These are phyloP conservation scores for Xylariaceae sp. DNA, from an alignment of 2,329 filamentous ascomycete species.

Conservation along the genomic window DNA sequence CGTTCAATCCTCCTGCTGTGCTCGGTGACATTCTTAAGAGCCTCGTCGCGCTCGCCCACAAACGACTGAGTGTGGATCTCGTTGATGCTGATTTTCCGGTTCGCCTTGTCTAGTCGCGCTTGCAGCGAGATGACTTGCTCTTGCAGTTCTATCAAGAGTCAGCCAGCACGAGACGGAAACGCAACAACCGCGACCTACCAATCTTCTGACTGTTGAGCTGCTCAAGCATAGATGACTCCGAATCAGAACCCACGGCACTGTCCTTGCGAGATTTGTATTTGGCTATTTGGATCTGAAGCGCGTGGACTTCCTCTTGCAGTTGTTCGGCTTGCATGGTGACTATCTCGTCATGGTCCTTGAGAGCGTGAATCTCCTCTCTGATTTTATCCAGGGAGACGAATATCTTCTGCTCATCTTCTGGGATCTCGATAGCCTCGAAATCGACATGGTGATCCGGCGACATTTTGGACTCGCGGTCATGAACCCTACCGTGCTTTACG, in stretches of 20 bases:
- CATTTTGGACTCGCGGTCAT: conserved; percentile 31
- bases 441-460: conserved; percentile 36
- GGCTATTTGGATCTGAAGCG: conserved; percentile 41
- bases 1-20: conserved; percentile 41
- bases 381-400: conserved; percentile 57
- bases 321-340: conserved; percentile 47
- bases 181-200: conserved; percentile 36
- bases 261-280: conserved; percentile 35
- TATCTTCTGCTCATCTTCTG: conserved; percentile 48
- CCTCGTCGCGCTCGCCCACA: conserved; percentile 56
- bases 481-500: conserved; percentile 45
- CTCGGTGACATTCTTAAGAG: conserved; percentile 53
- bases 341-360: conserved; percentile 49
- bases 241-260: conserved; percentile 35
- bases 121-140: conserved; percentile 53
- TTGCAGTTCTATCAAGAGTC: conserved; percentile 41
- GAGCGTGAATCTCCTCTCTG: conserved; percentile 46
- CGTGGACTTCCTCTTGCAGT: conserved; percentile 43
- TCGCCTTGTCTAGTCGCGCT: conserved; percentile 53
- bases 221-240: conserved; percentile 34
- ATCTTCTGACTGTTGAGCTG: conserved; percentile 45
- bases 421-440: conserved; percentile 42
- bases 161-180: conserved; percentile 1
- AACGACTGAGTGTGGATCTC: conserved; percentile 58
- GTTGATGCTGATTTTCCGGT: conserved; percentile 53